These are phyloP conservation scores for Colletotrichum lupini DNA, from an alignment of 2,329 filamentous ascomycete species.

Conservation along the genomic window DNA sequence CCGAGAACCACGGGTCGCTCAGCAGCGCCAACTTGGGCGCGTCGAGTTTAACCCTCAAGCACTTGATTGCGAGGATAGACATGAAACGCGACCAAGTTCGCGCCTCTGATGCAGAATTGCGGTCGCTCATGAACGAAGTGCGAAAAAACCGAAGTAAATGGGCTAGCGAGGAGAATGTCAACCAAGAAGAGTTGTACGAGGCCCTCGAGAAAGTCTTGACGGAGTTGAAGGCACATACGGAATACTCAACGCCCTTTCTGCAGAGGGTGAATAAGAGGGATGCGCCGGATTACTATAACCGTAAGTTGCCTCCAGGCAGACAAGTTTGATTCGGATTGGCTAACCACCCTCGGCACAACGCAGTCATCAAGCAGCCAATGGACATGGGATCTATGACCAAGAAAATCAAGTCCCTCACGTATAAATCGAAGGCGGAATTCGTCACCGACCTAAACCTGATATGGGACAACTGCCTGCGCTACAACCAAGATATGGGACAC, in stretches of 20 bases:
- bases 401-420: constrained; percentile 84
- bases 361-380: constrained; percentile 97
- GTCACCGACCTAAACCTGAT: constrained; percentile 94
- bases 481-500: constrained; percentile 91
- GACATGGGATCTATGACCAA: constrained; percentile 98
- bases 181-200: constrained; percentile 98
- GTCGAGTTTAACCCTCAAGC: constrained; percentile 94
- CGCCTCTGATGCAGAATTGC: constrained; percentile 91
- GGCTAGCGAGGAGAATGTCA: constrained; percentile 97
- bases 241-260: constrained; percentile 96
- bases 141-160: constrained; percentile 98
- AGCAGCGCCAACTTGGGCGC: constrained; percentile 95
- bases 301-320: constrained; percentile 63
- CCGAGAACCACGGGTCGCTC: constrained; percentile 84
- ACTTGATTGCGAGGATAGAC: constrained; percentile 95
- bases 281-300: constrained; percentile 92
- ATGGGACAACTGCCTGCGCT: constrained; percentile 96
- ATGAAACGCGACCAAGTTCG: constrained; percentile 89
- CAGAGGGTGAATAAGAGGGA: constrained; percentile 97
- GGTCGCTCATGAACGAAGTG: constrained; percentile 95
- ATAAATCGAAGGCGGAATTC: constrained; percentile 94
- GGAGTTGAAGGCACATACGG: constrained; percentile 95
- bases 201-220: constrained; percentile 96
- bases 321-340: constrained; percentile 22
- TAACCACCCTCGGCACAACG: constrained; percentile 41